Percentiles rank a stretch among this genome's conserved stretches.
phyloP scores from a whole-genome alignment of 805 yeast species.

The Hyphopichia homilentoma region DNA sequence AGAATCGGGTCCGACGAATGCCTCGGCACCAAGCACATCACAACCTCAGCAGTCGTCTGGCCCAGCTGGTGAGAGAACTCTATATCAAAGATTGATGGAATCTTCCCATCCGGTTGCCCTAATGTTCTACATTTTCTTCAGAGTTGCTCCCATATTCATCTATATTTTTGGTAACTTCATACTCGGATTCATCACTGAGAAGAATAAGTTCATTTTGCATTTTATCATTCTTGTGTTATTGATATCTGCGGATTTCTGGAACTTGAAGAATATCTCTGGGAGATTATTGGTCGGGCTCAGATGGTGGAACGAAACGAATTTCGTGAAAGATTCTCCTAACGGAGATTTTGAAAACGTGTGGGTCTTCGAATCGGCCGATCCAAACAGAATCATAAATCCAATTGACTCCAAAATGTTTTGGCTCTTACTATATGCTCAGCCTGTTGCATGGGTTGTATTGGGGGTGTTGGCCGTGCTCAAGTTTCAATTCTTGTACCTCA shows the following conservation, averaged over 20 bases:
- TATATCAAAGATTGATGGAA: slow-evolving; percentile 43
- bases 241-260: slow-evolving; percentile 90
- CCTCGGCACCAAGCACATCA: slow-evolving; percentile 3
- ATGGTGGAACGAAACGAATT: slow-evolving; percentile 88
- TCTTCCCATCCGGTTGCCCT: slow-evolving; percentile 85
- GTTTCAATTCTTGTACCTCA: slow-evolving; percentile 64
- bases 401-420: slow-evolving; percentile 90
- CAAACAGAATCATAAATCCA: slow-evolving; percentile 71
- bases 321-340: slow-evolving; percentile 41
- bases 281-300: slow-evolving; percentile 84
- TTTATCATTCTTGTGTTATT: slow-evolving; percentile 76
- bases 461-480: slow-evolving; percentile 77
- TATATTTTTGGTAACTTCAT: slow-evolving; percentile 71
- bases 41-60: slow-evolving; percentile 2
- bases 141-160: slow-evolving; percentile 59
- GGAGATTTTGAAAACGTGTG: slow-evolving; percentile 64
- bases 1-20: slow-evolving; percentile 2
- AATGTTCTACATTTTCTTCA: slow-evolving; percentile 56
- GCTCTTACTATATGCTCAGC: slow-evolving; percentile 72
- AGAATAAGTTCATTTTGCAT: slow-evolving; percentile 60
- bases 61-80: slow-evolving; percentile 17
- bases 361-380: slow-evolving; percentile 87
- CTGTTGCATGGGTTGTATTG: slow-evolving; percentile 69
- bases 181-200: slow-evolving; percentile 38
- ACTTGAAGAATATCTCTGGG: slow-evolving; percentile 87